A percentile compares a stretch with the other conserved stretches of the same genome.
phyloP scores from a whole-genome alignment of 495 filamentous ascomycete genomes.

The Trichocladium uniseriatum region DNA sequence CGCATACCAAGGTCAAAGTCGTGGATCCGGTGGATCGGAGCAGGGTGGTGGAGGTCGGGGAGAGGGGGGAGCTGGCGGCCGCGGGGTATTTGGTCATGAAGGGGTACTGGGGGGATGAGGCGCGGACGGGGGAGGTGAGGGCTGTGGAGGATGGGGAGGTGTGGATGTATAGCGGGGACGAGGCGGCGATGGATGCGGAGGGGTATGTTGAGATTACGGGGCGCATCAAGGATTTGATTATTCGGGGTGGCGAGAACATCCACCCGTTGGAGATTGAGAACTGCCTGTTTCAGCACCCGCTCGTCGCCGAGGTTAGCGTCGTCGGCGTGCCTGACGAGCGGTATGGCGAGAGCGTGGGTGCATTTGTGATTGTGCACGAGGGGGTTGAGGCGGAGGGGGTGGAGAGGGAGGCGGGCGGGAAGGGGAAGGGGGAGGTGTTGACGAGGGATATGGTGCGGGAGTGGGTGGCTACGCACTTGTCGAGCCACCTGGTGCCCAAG shows the following conservation, averaged over 20 bases:
- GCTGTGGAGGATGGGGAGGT: conserved; percentile 23
- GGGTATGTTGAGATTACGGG: conserved; percentile 57
- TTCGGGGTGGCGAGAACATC: conserved; percentile 91
- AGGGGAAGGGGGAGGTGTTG: conserved; percentile 20
- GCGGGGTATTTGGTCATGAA: conserved; percentile 85
- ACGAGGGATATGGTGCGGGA: conserved; percentile 49
- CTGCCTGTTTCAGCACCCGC: conserved; percentile 64
- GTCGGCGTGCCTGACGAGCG: conserved; percentile 75
- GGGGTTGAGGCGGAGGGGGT: conserved; percentile 27
- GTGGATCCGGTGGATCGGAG: conserved; percentile 53
- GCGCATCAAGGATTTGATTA: conserved; percentile 83
- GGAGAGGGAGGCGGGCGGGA: conserved; percentile 8
- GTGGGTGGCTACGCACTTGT: conserved; percentile 67
- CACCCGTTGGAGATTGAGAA: conserved; percentile 92
- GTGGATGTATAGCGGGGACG: conserved; percentile 70
- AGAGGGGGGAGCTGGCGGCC: conserved; percentile 73
- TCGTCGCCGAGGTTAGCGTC: conserved; percentile 64
- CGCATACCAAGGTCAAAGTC: conserved; percentile 71
- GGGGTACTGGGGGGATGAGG: conserved; percentile 72
- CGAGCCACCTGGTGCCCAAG: conserved; percentile 75
- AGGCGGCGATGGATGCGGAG: conserved; percentile 72
- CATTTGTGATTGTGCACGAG: conserved; percentile 58
- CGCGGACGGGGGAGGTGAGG: conserved; percentile 62
- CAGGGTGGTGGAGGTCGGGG: conserved; percentile 50
- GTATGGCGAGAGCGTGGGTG: conserved; percentile 81